phyloP scores from a whole-genome alignment of 2,329 filamentous ascomycete species.

The Dothistroma septosporum region DNA sequence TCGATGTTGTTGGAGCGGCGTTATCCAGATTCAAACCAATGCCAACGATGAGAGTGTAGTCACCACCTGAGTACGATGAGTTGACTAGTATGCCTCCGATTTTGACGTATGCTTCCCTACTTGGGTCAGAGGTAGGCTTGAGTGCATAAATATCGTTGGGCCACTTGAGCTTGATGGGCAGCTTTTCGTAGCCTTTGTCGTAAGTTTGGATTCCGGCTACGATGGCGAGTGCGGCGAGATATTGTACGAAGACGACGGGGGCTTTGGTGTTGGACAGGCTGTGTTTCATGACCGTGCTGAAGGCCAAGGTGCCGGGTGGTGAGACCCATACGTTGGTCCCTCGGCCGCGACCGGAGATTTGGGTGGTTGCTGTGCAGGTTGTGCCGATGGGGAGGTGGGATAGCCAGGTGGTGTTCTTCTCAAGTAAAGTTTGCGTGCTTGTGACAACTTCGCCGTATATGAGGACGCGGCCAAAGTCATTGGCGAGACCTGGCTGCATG shows the following conservation, averaged over 20 bases:
- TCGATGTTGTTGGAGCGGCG: conserved; percentile 76
- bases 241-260: conserved; percentile 90
- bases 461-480: conserved; percentile 68
- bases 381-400: conserved; percentile 77
- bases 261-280: conserved; percentile 66
- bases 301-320: conserved; percentile 78
- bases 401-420: conserved; percentile 83
- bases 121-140: conserved; percentile 25
- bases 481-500: conserved; percentile 46
- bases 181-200: conserved; percentile 64
- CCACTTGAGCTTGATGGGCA: conserved; percentile 91
- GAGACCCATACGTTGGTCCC: conserved; percentile 94
- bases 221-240: conserved; percentile 82
- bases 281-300: conserved; percentile 85
- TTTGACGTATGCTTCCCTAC: conserved; percentile 72
- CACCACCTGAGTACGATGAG: conserved; percentile 69
- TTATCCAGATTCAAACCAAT: conserved; percentile 87
- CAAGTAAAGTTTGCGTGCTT: conserved; percentile 87
- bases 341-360: conserved; percentile 81
- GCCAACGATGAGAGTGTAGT: conserved; percentile 82
- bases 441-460: conserved; percentile 91
- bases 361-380: conserved; percentile 79
- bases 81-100: conserved; percentile 92
- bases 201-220: conserved; percentile 80
- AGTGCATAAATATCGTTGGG: conserved; percentile 76